These are phyloP conservation scores for Inonotus hispidus DNA, from an alignment of 1,284 basidiomycete genomes.

Conservation along the genomic window DNA sequence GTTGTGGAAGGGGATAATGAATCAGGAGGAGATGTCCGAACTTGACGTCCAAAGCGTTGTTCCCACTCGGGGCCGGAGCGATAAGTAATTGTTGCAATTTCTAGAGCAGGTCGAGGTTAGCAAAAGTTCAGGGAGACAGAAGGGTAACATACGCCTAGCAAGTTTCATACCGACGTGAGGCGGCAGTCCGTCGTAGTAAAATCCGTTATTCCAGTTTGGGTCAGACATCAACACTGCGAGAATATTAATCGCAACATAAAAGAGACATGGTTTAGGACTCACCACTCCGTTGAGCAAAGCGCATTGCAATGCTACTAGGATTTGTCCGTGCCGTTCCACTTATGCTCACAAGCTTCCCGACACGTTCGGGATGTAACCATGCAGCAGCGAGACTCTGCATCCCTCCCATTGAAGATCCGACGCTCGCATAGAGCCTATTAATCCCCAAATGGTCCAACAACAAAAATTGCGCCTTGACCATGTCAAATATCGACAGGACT, in stretches of 20 bases:
- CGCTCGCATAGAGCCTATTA: conserved; percentile 83
- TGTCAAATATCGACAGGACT: conserved; percentile 91
- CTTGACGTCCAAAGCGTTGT: conserved; percentile 84
- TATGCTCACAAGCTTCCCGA: conserved; percentile 88
- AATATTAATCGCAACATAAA: conserved; percentile 9
- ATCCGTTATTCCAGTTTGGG: conserved; percentile 98
- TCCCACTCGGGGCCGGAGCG: conserved; percentile 99
- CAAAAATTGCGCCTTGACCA: conserved; percentile 89
- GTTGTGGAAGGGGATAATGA: conserved; percentile 6
- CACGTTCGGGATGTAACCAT: conserved; percentile 87
- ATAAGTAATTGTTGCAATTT: conserved; percentile 99
- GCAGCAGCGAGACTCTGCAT: conserved; percentile 98
- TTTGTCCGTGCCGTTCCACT: conserved; percentile 91
- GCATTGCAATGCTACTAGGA: conserved; percentile 90
- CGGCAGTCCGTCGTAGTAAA: conserved; percentile 93
- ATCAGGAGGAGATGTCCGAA: conserved; percentile 41
- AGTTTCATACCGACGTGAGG: conserved; percentile 99
- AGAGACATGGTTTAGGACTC: conserved; percentile 27
- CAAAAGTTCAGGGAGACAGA: not conserved
- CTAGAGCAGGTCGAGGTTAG: conserved; percentile 37
- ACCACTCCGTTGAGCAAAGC: conserved; percentile 94
- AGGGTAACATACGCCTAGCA: conserved; percentile 71
- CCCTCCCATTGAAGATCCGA: conserved; percentile 94
- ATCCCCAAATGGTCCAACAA: conserved; percentile 86
- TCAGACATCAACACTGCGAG: conserved; percentile 91